Conservation (phyloP, 2,329 filamentous ascomycete genomes). For the Cladobotryum protrusum region DNA sequence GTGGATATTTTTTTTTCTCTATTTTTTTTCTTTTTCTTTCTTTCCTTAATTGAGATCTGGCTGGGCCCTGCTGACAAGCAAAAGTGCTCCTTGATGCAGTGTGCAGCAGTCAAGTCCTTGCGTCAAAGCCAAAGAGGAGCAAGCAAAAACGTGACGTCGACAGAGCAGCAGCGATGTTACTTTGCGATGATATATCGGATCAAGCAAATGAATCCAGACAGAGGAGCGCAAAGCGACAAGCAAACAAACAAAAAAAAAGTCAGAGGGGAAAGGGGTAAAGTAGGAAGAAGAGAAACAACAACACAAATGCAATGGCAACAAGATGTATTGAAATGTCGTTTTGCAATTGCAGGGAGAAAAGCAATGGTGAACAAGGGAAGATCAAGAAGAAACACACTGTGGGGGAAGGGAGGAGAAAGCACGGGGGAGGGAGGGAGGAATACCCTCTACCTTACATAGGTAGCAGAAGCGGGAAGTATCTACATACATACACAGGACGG, state of each 20-base stretch:
- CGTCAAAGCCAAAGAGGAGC: too few relatives aligned
- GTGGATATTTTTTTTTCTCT: too few relatives aligned
- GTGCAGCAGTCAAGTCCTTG: too few relatives aligned
- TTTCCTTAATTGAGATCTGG: too few relatives aligned
- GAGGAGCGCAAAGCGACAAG: not conserved
- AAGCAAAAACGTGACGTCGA: slow-evolving; percentile 1
- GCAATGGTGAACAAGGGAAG: not conserved
- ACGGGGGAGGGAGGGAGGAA: too few relatives aligned
- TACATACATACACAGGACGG: slow-evolving; percentile 1
- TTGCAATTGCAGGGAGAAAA: slow-evolving; percentile 9
- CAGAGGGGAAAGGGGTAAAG: too few relatives aligned
- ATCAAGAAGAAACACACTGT: slow-evolving; percentile 6
- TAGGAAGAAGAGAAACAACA: not conserved
- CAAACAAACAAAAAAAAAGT: not conserved
- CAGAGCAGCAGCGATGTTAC: not conserved
- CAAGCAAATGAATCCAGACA: slow-evolving; percentile 6
- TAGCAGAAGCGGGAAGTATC: not conserved
- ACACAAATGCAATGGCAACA: slow-evolving; percentile 7
- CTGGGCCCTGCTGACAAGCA: too few relatives aligned
- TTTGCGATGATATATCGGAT: slow-evolving; percentile 8
- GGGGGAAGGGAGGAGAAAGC: not conserved
- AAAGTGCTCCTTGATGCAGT: too few relatives aligned
- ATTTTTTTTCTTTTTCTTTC: too few relatives aligned
- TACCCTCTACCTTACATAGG: too few relatives aligned
- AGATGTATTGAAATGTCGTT: slow-evolving; percentile 1